These are phyloP conservation scores for Epichloe hybrida DNA, from an alignment of 2,329 filamentous ascomycete species.

Conservation along the genomic window DNA sequence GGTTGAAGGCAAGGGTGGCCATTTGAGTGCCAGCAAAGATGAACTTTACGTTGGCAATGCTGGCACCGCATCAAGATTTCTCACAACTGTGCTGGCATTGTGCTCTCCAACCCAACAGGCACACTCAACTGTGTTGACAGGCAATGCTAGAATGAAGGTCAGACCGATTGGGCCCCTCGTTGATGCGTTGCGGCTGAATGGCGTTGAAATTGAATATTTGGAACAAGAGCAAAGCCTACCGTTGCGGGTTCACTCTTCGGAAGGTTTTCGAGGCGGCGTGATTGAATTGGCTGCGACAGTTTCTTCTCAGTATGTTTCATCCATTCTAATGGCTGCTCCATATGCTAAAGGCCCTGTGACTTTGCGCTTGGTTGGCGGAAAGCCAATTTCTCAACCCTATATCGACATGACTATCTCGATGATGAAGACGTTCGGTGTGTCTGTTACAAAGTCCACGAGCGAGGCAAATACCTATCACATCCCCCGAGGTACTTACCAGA, in stretches of 20 bases:
- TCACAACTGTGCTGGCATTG: slow-evolving; percentile 82
- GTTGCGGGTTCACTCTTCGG: slow-evolving; percentile 66
- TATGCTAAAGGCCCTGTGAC: slow-evolving; percentile 93
- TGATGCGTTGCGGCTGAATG: slow-evolving; percentile 76
- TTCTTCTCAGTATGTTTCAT: slow-evolving; percentile 98
- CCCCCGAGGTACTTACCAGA: slow-evolving; percentile 69
- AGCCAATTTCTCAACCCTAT: slow-evolving; percentile 91
- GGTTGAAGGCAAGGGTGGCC: slow-evolving; percentile 81
- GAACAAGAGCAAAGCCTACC: slow-evolving; percentile 76
- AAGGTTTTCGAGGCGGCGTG: slow-evolving; percentile 70
- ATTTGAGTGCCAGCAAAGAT: slow-evolving; percentile 59
- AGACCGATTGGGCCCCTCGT: slow-evolving; percentile 88
- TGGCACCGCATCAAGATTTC: slow-evolving; percentile 86
- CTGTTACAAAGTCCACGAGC: slow-evolving; percentile 59
- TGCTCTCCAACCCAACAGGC: slow-evolving; percentile 52
- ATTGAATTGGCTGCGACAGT: slow-evolving; percentile 91
- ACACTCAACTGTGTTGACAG: slow-evolving; percentile 65
- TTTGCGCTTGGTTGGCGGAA: slow-evolving; percentile 81
- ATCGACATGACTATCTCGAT: slow-evolving; percentile 98
- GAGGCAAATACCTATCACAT: slow-evolving; percentile 92
- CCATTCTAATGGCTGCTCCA: slow-evolving; percentile 88
- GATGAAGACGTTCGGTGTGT: slow-evolving; percentile 86
- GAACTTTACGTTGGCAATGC: slow-evolving; percentile 91
- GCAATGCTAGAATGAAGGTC: slow-evolving; percentile 92
- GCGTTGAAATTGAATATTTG: slow-evolving; percentile 74